A percentile compares a stretch with the other conserved stretches of the same genome.
phyloP scores from a whole-genome alignment of 2,329 filamentous ascomycete genomes.

The Phyllosticta capitalensis region DNA sequence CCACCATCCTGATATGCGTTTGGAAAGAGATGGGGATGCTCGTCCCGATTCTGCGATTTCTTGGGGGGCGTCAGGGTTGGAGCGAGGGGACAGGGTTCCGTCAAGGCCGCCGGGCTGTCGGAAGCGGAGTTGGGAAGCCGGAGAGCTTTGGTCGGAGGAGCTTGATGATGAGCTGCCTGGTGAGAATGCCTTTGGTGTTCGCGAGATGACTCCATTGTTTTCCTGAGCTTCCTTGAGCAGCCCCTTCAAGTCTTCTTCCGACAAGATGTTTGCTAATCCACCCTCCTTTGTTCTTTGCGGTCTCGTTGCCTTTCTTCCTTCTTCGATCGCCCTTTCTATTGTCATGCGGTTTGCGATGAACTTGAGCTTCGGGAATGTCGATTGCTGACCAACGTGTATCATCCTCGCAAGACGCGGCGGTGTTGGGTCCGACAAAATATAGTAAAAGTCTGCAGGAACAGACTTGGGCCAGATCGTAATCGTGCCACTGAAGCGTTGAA shows the following conservation, averaged over 20 bases:
- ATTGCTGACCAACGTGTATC: constrained; percentile 84
- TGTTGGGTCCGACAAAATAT: constrained; percentile 78
- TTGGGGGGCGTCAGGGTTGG: neutral
- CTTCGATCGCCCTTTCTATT: constrained; percentile 60
- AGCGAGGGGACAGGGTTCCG: neutral
- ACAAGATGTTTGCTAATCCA: constrained; percentile 31
- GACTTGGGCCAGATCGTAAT: constrained; percentile 94
- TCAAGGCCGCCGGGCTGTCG: neutral
- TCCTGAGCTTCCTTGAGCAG: constrained; percentile 28
- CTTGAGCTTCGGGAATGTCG: constrained; percentile 81
- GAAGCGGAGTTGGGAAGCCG: constrained; percentile 6
- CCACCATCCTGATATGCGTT: constrained; percentile 27
- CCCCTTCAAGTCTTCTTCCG: constrained; percentile 37
- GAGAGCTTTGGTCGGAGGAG: constrained; percentile 21
- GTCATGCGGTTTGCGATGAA: constrained; percentile 84
- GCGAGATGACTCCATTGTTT: constrained; percentile 20
- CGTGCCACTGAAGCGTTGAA: constrained; percentile 89
- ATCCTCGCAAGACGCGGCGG: constrained; percentile 68
- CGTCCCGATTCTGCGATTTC: neutral
- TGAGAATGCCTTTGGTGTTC: constrained; percentile 18
- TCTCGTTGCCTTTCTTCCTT: constrained; percentile 41
- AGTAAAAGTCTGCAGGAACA: constrained; percentile 66
- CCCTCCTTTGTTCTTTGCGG: constrained; percentile 22
- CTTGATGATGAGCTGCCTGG: constrained; percentile 23
- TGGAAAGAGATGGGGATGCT: constrained; percentile 4